Conservation (phyloP, 768 basidiomycete species). For the Tylopilus plumbeoviolaceoides region DNA sequence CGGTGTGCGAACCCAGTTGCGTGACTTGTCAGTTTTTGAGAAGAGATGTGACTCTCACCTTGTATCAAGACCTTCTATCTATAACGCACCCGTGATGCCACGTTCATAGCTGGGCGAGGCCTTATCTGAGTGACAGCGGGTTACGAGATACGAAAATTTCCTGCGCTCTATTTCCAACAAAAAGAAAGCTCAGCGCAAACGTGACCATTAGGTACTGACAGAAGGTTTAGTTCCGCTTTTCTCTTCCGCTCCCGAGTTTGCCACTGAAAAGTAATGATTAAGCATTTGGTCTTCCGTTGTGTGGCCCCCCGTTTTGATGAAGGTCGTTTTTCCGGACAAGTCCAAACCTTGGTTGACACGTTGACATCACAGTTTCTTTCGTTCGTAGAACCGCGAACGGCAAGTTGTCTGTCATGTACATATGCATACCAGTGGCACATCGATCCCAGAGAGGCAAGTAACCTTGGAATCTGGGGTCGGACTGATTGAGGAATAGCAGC, state of each 20-base stretch:
- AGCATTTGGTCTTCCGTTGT: conserved; percentile 5
- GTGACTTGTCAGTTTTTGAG: neutral
- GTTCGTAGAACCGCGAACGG: neutral
- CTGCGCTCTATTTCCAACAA: conserved; percentile 25
- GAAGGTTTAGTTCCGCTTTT: conserved; percentile 10
- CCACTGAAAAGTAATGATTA: conserved; percentile 2
- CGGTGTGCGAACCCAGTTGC: neutral
- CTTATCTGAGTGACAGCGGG: conserved; percentile 23
- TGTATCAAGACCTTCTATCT: neutral
- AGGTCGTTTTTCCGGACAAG: neutral
- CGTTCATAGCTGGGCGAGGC: conserved; percentile 14
- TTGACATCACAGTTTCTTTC: conserved; percentile 1
- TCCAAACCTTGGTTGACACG: conserved; percentile 26
- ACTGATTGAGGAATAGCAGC: conserved; percentile 19
- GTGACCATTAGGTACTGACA: conserved; percentile 18
- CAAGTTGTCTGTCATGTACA: neutral
- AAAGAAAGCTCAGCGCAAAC: conserved; percentile 9
- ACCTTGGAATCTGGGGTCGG: conserved; percentile 12
- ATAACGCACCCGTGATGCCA: conserved; percentile 8
- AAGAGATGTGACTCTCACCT: conserved; percentile 5
- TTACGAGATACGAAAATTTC: conserved; percentile 23
- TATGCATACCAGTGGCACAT: neutral
- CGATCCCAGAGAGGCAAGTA: conserved; percentile 1
- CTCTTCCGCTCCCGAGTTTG: conserved; percentile 7
- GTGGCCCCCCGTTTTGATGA: conserved; percentile 13